Conservation (phyloP, 1,139 yeast genomes). For the Candida dubliniensis region DNA sequence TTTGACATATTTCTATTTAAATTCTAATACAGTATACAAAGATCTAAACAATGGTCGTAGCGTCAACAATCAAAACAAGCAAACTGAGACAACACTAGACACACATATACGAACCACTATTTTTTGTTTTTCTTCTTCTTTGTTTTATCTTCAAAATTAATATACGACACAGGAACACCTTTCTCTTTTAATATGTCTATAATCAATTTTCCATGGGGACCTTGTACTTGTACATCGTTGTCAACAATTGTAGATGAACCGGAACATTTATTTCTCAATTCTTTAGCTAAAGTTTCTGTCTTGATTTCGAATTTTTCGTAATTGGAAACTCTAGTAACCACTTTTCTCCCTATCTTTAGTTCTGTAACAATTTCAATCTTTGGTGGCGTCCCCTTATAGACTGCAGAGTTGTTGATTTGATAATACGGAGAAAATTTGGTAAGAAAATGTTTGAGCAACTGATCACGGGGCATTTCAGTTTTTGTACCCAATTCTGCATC, state of each 20-base stretch:
- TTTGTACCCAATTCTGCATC: constrained; percentile 46
- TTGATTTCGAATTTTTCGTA: constrained; percentile 69
- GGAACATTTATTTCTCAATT: constrained; percentile 76
- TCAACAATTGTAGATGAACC: constrained; percentile 76
- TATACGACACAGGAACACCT: constrained; percentile 71
- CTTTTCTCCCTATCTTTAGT: constrained; percentile 78
- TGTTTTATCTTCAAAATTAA: constrained; percentile 63
- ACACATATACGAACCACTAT: background rate
- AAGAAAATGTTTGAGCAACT: constrained; percentile 50
- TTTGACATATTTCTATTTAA: no score
- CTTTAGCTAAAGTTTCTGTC: constrained; percentile 64
- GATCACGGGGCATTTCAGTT: constrained; percentile 45
- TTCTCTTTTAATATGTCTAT: constrained; percentile 56
- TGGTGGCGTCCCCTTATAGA: constrained; percentile 65
- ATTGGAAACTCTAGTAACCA: constrained; percentile 70
- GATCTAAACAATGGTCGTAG: no score
- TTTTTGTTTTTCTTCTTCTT: constrained; percentile 53
- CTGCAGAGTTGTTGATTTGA: constrained; percentile 39
- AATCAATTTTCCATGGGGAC: constrained; percentile 74
- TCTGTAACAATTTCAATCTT: constrained; percentile 67
- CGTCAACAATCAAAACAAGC: no score
- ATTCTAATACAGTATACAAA: no score
- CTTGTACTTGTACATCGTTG: constrained; percentile 70
- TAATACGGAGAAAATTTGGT: constrained; percentile 58
- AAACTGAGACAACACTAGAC: no score